These are phyloP conservation scores for Cyclotella cryptica DNA, from an alignment of 108 stramenopile species.

Conservation along the genomic window DNA sequence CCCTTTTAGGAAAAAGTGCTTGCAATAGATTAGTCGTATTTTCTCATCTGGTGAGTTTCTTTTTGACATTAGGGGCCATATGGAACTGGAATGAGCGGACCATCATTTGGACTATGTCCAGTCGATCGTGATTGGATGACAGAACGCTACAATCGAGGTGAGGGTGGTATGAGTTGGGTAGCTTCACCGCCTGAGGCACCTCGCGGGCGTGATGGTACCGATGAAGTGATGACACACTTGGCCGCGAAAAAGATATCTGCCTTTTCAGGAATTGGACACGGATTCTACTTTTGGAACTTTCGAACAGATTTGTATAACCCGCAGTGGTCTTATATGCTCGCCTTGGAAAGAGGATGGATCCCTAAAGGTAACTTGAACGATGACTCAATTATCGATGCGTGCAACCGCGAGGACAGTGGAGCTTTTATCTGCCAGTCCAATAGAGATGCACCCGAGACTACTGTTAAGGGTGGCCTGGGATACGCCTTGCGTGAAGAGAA, in stretches of 20 bases:
- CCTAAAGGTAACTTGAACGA: conserved; percentile 72
- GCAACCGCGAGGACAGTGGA: conserved; percentile 62
- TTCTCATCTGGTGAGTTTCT: neutral
- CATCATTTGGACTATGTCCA: conserved; percentile 80
- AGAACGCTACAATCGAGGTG: conserved; percentile 63
- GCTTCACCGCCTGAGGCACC: conserved; percentile 75
- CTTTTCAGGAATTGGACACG: conserved; percentile 86
- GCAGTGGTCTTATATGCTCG: conserved; percentile 84
- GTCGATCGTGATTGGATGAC: conserved; percentile 83
- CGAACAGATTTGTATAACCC: conserved; percentile 89
- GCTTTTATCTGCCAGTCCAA: conserved; percentile 68
- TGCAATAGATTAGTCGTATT: no score
- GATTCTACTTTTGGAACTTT: conserved; percentile 95
- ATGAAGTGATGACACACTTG: conserved; percentile 78
- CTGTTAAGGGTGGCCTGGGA: conserved; percentile 55
- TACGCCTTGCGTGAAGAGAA: conserved; percentile 54
- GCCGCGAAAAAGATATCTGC: conserved; percentile 86
- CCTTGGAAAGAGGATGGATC: conserved; percentile 83
- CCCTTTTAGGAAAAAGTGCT: neutral
- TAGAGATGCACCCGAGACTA: conserved; percentile 53
- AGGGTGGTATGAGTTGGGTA: conserved; percentile 74
- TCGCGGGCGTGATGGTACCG: conserved; percentile 71
- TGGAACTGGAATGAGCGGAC: conserved; percentile 88
- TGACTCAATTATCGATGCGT: conserved; percentile 65
- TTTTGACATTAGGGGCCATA: conserved; percentile 67